Conservation (phyloP, 148 eudicot species). For the Diospyros kaki region DNA sequence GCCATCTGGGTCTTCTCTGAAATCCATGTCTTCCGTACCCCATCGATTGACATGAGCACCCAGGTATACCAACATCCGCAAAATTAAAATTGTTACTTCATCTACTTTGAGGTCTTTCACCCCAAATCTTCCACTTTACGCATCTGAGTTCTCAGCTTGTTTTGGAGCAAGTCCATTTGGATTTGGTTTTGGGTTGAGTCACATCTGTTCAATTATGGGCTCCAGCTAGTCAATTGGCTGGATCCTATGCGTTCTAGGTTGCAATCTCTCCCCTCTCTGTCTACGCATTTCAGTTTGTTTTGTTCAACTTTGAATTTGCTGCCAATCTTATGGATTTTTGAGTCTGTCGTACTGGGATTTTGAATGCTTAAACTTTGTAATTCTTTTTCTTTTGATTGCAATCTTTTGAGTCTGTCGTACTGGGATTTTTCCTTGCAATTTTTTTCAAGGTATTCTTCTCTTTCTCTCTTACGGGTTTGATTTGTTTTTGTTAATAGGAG, state of each 20-base stretch:
- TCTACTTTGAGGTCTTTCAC: neutral
- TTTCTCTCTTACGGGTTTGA: neutral
- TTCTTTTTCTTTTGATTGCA: neutral
- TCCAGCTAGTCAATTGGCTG: neutral
- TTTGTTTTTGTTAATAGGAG: neutral
- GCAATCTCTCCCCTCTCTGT: neutral
- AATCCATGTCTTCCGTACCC: slow-evolving; percentile 1
- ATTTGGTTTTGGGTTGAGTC: neutral
- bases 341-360: neutral
- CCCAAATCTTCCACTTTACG: neutral
- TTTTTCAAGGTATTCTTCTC: neutral
- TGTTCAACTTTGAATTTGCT: neutral
- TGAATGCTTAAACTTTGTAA: neutral
- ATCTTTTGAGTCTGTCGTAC: neutral
- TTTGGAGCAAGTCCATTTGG: neutral
- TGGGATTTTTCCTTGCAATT: too few species aligned
- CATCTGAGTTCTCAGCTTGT: neutral
- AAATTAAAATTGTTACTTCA: neutral
- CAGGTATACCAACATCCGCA: slow-evolving; percentile 5
- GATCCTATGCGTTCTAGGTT: slow-evolving; percentile 6
- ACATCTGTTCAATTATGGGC: neutral
- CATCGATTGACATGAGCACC: neutral
- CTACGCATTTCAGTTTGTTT: neutral
- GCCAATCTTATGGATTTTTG: neutral
- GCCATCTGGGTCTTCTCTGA: slow-evolving; percentile 1